Evolutionary conservation across 169 alveolate species (phyloP).

Genomic region (Plasmodium fragile): DNA sequence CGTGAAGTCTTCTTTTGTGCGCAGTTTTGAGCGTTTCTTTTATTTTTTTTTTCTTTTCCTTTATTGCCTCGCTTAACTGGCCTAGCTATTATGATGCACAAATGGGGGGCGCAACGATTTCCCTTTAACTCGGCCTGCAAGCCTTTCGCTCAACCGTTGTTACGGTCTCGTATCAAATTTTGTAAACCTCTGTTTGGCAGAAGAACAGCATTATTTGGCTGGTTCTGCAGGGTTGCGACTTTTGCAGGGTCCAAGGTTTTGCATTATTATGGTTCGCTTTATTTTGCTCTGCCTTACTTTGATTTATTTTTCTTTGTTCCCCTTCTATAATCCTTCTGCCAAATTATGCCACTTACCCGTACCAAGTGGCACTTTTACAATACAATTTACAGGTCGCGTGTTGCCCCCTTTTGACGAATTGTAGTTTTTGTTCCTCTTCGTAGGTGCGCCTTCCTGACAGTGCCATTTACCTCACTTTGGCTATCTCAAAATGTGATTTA

Average conservation of each 20-base stretch:
- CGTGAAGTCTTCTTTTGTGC: not conserved
- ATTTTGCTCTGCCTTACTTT: not conserved
- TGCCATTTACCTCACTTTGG: not conserved
- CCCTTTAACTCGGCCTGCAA: not conserved
- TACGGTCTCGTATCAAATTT: not conserved
- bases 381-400: not conserved
- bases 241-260: not conserved
- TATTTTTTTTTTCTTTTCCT: not conserved
- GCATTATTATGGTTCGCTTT: not conserved
- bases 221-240: too few species aligned
- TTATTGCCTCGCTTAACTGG: not conserved
- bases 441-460: not conserved
- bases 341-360: not conserved
- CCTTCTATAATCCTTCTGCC: not conserved
- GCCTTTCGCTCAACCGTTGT: not conserved
- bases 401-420: not conserved
- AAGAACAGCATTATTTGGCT: not conserved
- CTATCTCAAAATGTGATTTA: not conserved
- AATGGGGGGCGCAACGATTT: not conserved
- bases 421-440: not conserved
- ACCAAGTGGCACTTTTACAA: not conserved
- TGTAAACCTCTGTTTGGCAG: not conserved
- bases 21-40: constrained; percentile 25
- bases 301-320: not conserved
- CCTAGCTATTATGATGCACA: not conserved